Base-by-base conservation (phyloP, 1,284 basidiomycete genomes). In the Violaceomyces palustris region DNA sequence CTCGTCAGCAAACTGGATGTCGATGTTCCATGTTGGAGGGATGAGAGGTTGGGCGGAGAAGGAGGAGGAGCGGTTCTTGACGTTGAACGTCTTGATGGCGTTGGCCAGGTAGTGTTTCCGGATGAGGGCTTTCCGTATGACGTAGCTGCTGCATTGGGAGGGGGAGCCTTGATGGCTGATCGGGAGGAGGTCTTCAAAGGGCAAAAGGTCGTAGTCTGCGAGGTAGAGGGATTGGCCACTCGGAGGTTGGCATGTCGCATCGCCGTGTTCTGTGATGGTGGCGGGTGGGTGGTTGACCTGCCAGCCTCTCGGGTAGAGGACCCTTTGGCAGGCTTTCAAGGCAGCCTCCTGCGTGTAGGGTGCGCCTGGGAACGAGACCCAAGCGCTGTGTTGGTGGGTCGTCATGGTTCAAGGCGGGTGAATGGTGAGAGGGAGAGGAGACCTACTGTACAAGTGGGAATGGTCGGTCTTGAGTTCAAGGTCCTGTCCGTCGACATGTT, bases 61-160 rank as follows among this genome's bases (percentile, higher is more conserved):
- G n/a, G n/a, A n/a, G n/a, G n/a, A n/a, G n/a, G n/a, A n/a, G n/a
- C n/a, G n/a, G n/a, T n/a, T n/a, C n/a, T n/a, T n/a, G 17, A 35
- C 23, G 15, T 26, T 22, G 9, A 6, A 14, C 15, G 23, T 12
- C 9, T 6, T 11, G 15, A 93, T 80, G 34, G 83, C 84, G 27
- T 82, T 80, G 19, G 91, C 85, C 3, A 98, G 79, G 72, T 86
- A 91, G 69, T 97, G 91, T 74, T 98, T 98, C 45, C 94, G 82
- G 59, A 97, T 98, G 33, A 98, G 79, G 21, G 86, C 85, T 73
- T 96, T 93, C 41, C 91, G 82, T 70, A 94, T 91, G 12, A 83
- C 84, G 69, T 93, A 94, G 34, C 85, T 86, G 7, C 87, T 92
- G 1, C 88, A 82, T 26, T 91, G 79, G 1, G 49, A 33, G 5